Evolutionary conservation across 1,284 basidiomycete species (phyloP).

Genomic region (Tilletia horrida): DNA sequence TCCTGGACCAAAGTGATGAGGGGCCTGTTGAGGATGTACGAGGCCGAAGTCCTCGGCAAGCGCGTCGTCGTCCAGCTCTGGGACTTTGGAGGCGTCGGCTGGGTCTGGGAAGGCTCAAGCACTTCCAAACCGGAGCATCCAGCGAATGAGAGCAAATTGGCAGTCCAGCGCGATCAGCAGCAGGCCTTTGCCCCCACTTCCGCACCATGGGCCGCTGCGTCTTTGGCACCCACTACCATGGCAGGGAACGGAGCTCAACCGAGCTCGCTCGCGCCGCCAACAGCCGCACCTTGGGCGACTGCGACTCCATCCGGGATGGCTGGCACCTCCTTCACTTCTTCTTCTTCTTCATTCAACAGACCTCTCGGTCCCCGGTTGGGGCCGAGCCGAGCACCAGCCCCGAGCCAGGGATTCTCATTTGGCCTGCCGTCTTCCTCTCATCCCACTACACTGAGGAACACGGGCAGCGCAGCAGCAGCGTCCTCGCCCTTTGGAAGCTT

Average conservation of each 20-base stretch:
- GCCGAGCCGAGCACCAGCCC: too few relatives aligned
- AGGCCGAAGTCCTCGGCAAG: slow-evolving; percentile 90
- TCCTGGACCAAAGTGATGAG: slow-evolving; percentile 84
- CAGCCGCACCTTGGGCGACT: slow-evolving; percentile 1
- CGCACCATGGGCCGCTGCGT: neutral
- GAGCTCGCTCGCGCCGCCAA: neutral
- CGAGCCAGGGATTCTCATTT: neutral
- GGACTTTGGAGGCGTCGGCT: slow-evolving; percentile 65
- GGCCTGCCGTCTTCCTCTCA: neutral
- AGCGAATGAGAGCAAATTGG: neutral
- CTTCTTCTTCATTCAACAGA: neutral
- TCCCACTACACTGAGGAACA: neutral
- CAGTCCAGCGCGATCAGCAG: neutral
- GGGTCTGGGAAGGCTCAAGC: slow-evolving; percentile 25
- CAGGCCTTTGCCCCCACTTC: slow-evolving; percentile 1
- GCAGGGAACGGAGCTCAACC: neutral
- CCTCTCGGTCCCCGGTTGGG: too few relatives aligned
- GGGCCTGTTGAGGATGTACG: slow-evolving; percentile 93
- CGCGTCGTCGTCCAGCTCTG: slow-evolving; percentile 96
- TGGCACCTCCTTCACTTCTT: neutral
- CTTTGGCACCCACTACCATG: neutral
- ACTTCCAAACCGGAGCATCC: neutral
- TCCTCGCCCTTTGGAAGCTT: slow-evolving; percentile 22
- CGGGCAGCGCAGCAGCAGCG: slow-evolving; percentile 21
- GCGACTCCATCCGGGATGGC: neutral